Evolutionary conservation across 2,329 filamentous ascomycete species (phyloP).

Genomic region (Pseudocercospora fijiensis): DNA sequence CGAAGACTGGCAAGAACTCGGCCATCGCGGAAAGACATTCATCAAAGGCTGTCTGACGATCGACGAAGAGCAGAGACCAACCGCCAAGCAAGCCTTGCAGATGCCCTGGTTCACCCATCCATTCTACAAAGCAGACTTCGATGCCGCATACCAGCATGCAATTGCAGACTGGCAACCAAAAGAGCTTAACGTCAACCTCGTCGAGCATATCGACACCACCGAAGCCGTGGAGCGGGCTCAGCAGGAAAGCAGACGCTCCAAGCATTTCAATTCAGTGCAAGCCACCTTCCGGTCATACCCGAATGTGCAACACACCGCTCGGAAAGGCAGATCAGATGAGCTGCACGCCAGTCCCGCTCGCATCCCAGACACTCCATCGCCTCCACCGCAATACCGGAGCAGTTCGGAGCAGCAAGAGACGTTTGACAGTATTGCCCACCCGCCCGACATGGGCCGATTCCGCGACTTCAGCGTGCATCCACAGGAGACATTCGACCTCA

Average conservation of each 20-base stretch:
- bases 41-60: conserved; percentile 53
- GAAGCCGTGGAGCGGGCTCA: conserved; percentile 9
- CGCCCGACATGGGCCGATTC: neutral
- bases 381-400: neutral
- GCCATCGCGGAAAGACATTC: conserved; percentile 52
- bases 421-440: neutral
- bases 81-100: conserved; percentile 53
- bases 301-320: neutral
- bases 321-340: conserved; percentile 8
- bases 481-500: conserved; percentile 5
- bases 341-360: conserved; percentile 20
- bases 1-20: conserved; percentile 43
- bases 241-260: conserved; percentile 11
- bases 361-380: conserved; percentile 7
- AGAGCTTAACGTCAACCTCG: conserved; percentile 9
- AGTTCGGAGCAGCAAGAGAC: neutral
- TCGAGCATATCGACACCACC: conserved; percentile 25
- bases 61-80: conserved; percentile 52
- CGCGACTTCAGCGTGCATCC: neutral
- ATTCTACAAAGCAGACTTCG: conserved; percentile 48
- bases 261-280: conserved; percentile 13
- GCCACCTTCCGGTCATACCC: neutral
- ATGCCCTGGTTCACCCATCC: conserved; percentile 59
- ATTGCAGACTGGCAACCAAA: conserved; percentile 52
- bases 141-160: conserved; percentile 51